Base-by-base conservation (phyloP, 1,284 basidiomycete species). In the Stereum hirsutum region DNA sequence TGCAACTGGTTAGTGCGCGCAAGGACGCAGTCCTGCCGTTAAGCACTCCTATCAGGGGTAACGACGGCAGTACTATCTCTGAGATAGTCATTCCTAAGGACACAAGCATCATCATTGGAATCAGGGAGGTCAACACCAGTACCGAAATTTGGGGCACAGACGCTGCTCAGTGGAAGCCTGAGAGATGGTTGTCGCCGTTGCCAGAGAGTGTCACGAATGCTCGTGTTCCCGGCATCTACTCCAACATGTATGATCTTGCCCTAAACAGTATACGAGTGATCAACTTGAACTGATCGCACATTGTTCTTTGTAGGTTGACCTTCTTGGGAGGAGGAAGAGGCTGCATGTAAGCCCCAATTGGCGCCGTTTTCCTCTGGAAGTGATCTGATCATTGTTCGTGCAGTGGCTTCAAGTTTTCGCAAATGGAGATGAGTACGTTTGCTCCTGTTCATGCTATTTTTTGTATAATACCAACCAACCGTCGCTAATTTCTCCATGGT, bases 81-180 rank as follows among this genome's bases (percentile, higher is more conserved):
- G 21, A 23, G 17, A 2, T 41, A 14, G 8, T 20, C 39, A 26
- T 41, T 17, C 27, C 39, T 6, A 11, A 23, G 8, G 23, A 32
- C n/a, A 41, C 39, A 6, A 32, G 15, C 17, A n/a, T 41, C 1
- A 30, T 41, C 30, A 11, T 41, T 2, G 25, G 26, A 27, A 20
- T 32, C n/a, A 14, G 14, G 7, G 40, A 20, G 5, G 26, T 33
- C 6, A 41, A 41, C 17, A 20, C 17, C 20, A 26, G 28, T 20
- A 7, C 24, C 12, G 19, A 14, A 27, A 32, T 41, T 20, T 39
- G 38, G 38, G 38, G 38, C 6, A n/a, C 38, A 15, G 38, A 32
- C 40, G 40, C 40, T 21, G 20, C 28, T 4, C 28, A 41, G 30
- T 41, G 27, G 40, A 31, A 33, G 40, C 40, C 40, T 14, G 40